phyloP scores from a whole-genome alignment of 1,284 basidiomycete species.

The Trichosporon faecale region DNA sequence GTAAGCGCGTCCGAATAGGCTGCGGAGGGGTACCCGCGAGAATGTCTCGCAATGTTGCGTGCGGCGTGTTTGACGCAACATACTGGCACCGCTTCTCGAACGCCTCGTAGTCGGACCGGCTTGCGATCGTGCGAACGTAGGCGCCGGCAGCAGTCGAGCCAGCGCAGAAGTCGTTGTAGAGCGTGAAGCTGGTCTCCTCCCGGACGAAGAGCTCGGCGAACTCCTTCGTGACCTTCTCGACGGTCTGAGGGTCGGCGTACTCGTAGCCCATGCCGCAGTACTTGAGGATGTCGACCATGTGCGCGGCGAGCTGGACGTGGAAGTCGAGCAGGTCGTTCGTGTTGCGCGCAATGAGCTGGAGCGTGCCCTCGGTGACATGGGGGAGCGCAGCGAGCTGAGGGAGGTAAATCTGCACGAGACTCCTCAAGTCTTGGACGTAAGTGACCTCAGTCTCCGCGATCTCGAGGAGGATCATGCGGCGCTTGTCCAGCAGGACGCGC shows the following conservation, averaged over 20 bases:
- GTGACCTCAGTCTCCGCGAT: conserved; percentile 75
- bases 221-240: conserved; percentile 58
- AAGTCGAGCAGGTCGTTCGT: conserved; percentile 68
- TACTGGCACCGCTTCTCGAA: conserved; percentile 71
- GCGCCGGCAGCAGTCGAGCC: conserved; percentile 75
- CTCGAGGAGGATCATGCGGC: conserved; percentile 57
- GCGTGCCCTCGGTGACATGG: conserved; percentile 44
- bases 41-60: conserved; percentile 38
- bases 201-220: conserved; percentile 65
- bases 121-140: conserved; percentile 63
- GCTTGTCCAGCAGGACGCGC: conserved; percentile 31
- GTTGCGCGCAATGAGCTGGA: conserved; percentile 62
- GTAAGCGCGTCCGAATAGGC: conserved; percentile 40
- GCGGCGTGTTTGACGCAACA: conserved; percentile 53
- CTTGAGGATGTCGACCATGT: conserved; percentile 57
- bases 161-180: conserved; percentile 79
- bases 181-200: conserved; percentile 67
- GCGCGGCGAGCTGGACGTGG: conserved; percentile 62
- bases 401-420: conserved; percentile 62
- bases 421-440: conserved; percentile 72
- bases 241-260: conserved; percentile 22
- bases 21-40: conserved; percentile 35
- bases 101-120: conserved; percentile 66
- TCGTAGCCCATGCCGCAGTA: conserved; percentile 58
- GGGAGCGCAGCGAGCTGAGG: conserved; percentile 53